Evolutionary conservation across 306 rosid species (phyloP).

Genomic region (Acacia crassicarpa): DNA sequence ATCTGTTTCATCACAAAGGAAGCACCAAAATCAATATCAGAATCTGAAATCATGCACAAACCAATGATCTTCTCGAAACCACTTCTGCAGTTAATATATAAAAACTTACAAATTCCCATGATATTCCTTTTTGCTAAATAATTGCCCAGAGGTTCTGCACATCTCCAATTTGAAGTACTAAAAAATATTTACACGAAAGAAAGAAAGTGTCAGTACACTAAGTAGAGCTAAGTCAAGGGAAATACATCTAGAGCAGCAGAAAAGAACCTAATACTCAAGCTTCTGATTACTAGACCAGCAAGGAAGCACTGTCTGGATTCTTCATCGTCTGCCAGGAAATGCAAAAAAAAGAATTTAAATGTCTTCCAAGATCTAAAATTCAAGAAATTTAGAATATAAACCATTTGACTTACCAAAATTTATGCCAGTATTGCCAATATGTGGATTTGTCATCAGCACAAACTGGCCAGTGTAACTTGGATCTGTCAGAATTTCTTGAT

Average conservation of each 20-base stretch:
- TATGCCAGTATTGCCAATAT: constrained; percentile 56
- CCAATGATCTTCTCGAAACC: background rate
- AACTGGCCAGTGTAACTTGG: constrained; percentile 98
- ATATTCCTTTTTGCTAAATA: constrained; percentile 81
- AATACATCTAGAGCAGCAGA: background rate
- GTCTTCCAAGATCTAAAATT: constrained; percentile 16
- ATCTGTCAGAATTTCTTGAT: constrained; percentile 94
- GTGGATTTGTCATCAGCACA: constrained; percentile 94
- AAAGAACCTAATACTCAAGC: constrained; percentile 71
- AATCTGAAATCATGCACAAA: background rate
- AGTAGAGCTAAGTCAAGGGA: constrained; percentile 18
- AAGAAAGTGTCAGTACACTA: constrained; percentile 7
- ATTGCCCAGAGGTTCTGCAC: constrained; percentile 62
- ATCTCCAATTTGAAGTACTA: constrained; percentile 97
- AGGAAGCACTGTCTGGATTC: constrained; percentile 84
- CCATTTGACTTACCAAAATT: background rate
- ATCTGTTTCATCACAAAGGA: constrained; percentile 53
- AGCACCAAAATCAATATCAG: constrained; percentile 25
- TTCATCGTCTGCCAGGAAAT: constrained; percentile 70
- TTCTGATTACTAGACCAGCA: constrained; percentile 83
- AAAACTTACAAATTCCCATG: constrained; percentile 95
- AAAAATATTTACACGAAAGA: constrained; percentile 23
- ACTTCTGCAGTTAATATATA: background rate
- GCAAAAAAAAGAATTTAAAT: constrained; percentile 1
- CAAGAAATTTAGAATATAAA: constrained; percentile 1